Base-by-base conservation (phyloP, 129 eudicot species). In the Mikania micrantha region DNA sequence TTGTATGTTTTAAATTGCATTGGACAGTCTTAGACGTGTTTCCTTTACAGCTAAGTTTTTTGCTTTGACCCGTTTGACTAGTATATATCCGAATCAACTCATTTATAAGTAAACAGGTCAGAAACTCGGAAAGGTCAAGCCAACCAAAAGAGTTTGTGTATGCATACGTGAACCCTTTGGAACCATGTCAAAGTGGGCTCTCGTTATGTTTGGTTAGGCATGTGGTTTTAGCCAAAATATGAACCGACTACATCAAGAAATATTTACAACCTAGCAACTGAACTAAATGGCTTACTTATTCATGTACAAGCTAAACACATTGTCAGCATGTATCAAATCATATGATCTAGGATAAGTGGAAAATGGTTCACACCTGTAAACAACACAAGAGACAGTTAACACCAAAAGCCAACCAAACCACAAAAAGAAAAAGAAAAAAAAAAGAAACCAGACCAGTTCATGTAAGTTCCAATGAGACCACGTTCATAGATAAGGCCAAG, bases 301-400 rank as follows among this genome's bases (percentile, higher is more conserved):
- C 64, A 21, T 78, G 75, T 82, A 82, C 73, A 82, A 38, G 57
- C 80, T 69, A 44, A 82, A 82, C 42, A 82, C 60, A 13, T 74
- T 74, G 68, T 78, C 80, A 0, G 86, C 81, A n/a, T 82, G 81
- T 63, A 82, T 64, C 59, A 78, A 63, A 69, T 82, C 83, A 15
- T 78, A 82, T 44, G 83, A 78, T 44, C 86, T 79, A 34, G 86
- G 86, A 52, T 82, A 82, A 0, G 86, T 82, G 19, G 86, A 82
- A 70, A 77, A 82, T 2, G 87, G 78, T 45, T 82, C 87, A 60
- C 87, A 82, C 87, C 83, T 82, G 75, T 39, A 50, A 60, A 1
- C 75, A 74, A 47, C n/a, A 29, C 21, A 16, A 24, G 7, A 59
- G 42, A 17, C 13, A 8, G 9, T 75, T 5, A 66, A 35, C 50